These are phyloP conservation scores for Phytophthora lateralis DNA, from an alignment of 352 stramenopile species.

Conservation along the genomic window DNA sequence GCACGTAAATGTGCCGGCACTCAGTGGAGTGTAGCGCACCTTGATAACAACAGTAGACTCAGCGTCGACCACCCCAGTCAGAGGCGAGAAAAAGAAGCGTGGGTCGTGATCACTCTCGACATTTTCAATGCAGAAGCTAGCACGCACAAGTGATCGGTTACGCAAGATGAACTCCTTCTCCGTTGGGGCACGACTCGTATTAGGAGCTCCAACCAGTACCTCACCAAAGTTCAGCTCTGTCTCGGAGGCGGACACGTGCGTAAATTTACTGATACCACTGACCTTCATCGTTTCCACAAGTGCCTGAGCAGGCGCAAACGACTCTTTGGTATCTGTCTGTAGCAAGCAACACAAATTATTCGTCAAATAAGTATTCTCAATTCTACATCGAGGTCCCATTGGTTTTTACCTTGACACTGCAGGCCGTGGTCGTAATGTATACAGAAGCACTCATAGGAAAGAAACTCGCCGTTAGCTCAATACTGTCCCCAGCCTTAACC, in stretches of 20 bases:
- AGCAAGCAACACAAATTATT: conserved; percentile 2
- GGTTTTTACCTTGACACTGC: conserved; percentile 55
- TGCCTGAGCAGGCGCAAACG: conserved; percentile 25
- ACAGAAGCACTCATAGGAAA: conserved; percentile 74
- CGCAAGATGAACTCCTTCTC: conserved; percentile 86
- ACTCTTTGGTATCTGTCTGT: conserved; percentile 37
- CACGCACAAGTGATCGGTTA: conserved; percentile 92
- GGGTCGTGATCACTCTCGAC: conserved; percentile 87
- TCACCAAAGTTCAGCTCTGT: conserved; percentile 86
- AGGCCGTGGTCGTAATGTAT: conserved; percentile 84
- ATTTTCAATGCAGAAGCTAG: conserved; percentile 70
- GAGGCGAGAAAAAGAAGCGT: conserved; percentile 85
- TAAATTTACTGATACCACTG: conserved; percentile 90
- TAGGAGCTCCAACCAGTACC: conserved; percentile 66
- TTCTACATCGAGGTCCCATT: neutral
- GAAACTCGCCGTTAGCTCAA: conserved; percentile 82
- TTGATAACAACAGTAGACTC: conserved; percentile 74
- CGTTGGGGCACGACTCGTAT: conserved; percentile 46
- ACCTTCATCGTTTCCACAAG: conserved; percentile 80
- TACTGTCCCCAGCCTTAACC: conserved; percentile 61
- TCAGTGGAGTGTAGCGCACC: conserved; percentile 82
- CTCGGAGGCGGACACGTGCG: conserved; percentile 84
- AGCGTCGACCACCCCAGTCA: conserved; percentile 68
- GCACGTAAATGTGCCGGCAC: conserved; percentile 87
- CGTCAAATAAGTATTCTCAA: neutral